Evolutionary conservation across 441 rosid species (phyloP), one percentile per base, ranked within the genome.

Genomic region (Kokia cookei): DNA sequence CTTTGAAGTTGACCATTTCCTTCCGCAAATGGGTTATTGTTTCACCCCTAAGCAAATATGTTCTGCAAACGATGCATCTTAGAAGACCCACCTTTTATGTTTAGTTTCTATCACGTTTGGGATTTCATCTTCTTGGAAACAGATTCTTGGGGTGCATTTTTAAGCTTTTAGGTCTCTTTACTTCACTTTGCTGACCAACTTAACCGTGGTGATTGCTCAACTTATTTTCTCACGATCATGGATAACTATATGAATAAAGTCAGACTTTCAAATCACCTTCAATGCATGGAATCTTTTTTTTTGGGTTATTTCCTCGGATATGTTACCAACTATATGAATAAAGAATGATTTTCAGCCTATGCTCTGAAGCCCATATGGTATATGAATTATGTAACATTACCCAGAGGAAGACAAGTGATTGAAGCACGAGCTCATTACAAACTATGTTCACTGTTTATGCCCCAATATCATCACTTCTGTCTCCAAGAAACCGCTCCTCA

Each of bases 101-200:
- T 79, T 97, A 7, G 94, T 86, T 90, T 76, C 73, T 86, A 6
- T 89, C 87, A n/a, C 70, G 78, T 63, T 54, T 81, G 26, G 90
- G 91, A 24, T 84, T 90, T 80, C 93, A 90, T 55, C 54, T 86
- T 9, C 75, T 87, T 12, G 84, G 89, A 73, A 72, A 81, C 79
- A 60, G 63, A 50, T 5, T 77, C 10, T 54, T 75, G 17, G 82
- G 73, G 73, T 77, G 76, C 74, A 54, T 92, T 29, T 89, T 73
- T 40, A 40, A 81, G 86, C 83, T 85, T 84, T 0, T 51, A 79
- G 87, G 82, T 96, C 97, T 70, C 88, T 94, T 77, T 84, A 78
- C 81, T 81, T 88, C 29, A 80, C 90, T 67, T 73, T 90, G 76
- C 73, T 91, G 51, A 89, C 93, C 19, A 83, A 86, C 69, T 24